These are phyloP conservation scores for Claviceps purpurea DNA, from an alignment of 2,329 filamentous ascomycete genomes.

Conservation along the genomic window DNA sequence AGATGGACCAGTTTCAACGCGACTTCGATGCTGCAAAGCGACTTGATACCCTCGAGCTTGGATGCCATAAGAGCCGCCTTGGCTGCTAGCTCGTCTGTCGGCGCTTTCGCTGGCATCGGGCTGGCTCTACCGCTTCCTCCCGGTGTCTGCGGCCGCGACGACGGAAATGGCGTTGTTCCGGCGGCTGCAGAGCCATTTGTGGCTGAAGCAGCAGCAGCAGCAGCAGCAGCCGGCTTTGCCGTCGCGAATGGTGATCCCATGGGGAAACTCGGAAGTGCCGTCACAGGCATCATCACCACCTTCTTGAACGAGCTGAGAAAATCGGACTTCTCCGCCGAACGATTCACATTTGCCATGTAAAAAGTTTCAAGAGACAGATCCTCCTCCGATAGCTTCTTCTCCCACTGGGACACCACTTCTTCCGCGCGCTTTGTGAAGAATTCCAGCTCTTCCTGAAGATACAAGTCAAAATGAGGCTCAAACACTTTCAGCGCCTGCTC, in stretches of 20 bases:
- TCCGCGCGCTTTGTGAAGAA: slow-evolving; percentile 69
- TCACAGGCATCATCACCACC: slow-evolving; percentile 98
- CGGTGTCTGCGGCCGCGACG: slow-evolving; percentile 38
- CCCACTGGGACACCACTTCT: slow-evolving; percentile 69
- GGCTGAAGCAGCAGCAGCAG: slow-evolving; percentile 2
- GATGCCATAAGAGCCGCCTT: slow-evolving; percentile 98
- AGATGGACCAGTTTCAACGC: slow-evolving; percentile 79
- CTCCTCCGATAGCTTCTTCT: slow-evolving; percentile 81
- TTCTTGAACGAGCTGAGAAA: slow-evolving; percentile 96
- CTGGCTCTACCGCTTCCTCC: slow-evolving; percentile 26
- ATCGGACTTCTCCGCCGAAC: slow-evolving; percentile 91
- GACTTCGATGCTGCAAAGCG: slow-evolving; percentile 91
- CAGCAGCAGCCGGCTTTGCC: slow-evolving; percentile 18
- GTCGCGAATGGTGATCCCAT: slow-evolving; percentile 44
- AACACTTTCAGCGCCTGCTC: slow-evolving; percentile 61
- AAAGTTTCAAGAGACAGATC: slow-evolving; percentile 85
- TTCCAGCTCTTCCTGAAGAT: slow-evolving; percentile 81
- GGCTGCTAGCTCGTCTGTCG: slow-evolving; percentile 82
- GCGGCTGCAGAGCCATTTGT: slow-evolving; percentile 14
- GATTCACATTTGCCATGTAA: slow-evolving; percentile 89
- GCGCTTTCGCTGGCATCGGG: slow-evolving; percentile 45
- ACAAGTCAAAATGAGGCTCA: slow-evolving; percentile 86
- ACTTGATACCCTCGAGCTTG: slow-evolving; percentile 84
- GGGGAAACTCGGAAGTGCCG: slow-evolving; percentile 61
- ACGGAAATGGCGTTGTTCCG: slow-evolving; percentile 18